Percentiles rank a stretch among this genome's conserved stretches.
These are phyloP conservation scores for Tritrichomonas musculus DNA, from an alignment of 208 protist species.

Conservation along the genomic window DNA sequence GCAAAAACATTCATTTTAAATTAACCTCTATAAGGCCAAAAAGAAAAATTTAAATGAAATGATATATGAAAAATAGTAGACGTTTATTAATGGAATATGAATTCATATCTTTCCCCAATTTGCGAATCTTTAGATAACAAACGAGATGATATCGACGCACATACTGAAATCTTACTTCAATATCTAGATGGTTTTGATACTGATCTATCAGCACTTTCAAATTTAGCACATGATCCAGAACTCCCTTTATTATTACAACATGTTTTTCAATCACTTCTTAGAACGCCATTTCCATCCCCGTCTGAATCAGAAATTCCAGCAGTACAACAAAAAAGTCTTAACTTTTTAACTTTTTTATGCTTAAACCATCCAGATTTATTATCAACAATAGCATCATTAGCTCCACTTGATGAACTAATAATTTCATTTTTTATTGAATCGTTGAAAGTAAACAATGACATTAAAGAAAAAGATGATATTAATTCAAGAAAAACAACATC, in stretches of 20 bases:
- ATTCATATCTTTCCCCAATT: no score
- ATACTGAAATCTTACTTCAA: background rate
- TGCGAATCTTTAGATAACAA: no score
- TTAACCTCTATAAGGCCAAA: no score
- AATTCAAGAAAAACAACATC: no score
- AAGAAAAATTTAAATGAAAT: no score
- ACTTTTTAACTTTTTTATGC: background rate
- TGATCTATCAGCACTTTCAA: background rate
- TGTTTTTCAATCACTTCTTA: background rate
- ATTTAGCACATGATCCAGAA: background rate
- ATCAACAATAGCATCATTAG: background rate
- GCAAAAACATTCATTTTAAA: no score
- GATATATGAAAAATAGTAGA: no score
- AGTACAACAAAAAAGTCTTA: background rate
- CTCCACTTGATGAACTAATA: constrained; percentile 2
- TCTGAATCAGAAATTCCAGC: background rate
- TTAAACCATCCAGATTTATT: constrained; percentile 21
- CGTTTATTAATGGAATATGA: no score
- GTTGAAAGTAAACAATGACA: background rate
- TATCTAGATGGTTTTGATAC: background rate
- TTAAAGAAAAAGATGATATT: background rate
- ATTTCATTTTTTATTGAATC: background rate
- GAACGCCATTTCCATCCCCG: background rate
- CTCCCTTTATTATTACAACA: background rate
- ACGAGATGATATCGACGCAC: background rate